Evolutionary conservation across 208 protist genomes (phyloP).

Genomic region (Trypanosomatidae sp.): DNA sequence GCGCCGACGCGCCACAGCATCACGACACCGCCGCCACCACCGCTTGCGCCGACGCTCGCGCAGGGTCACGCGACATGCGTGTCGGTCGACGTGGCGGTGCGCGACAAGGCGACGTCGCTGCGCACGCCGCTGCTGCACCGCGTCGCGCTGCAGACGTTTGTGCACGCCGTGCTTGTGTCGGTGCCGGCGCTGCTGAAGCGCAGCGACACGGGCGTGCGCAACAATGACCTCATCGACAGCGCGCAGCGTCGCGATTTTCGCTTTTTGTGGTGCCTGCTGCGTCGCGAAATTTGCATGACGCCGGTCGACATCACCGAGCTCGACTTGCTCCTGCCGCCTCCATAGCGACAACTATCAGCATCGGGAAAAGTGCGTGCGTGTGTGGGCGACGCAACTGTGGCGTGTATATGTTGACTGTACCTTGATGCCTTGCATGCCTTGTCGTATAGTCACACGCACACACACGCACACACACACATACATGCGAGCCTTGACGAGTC

Average conservation of each 20-base stretch:
- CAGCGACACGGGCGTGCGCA: slow-evolving; percentile 65
- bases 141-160: slow-evolving; percentile 55
- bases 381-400: no score
- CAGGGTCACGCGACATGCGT: background rate
- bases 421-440: no score
- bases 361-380: no score
- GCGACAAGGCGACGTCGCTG: slow-evolving; percentile 27
- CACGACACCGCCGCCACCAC: background rate
- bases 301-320: slow-evolving; percentile 69
- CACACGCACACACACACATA: no score
- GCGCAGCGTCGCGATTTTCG: slow-evolving; percentile 77
- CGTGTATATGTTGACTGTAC: no score
- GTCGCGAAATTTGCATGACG: slow-evolving; percentile 63
- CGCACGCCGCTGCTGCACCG: slow-evolving; percentile 30
- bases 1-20: no score
- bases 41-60: background rate
- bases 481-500: no score
- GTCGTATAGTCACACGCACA: no score
- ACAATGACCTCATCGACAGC: slow-evolving; percentile 66
- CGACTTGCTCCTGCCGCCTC: slow-evolving; percentile 59
- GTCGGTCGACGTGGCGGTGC: slow-evolving; percentile 42
- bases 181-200: slow-evolving; percentile 70
- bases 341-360: no score
- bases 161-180: slow-evolving; percentile 65
- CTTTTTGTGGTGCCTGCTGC: slow-evolving; percentile 78